Base-by-base conservation (phyloP, 305 asterid species). In the Nicotiana rustica region DNA sequence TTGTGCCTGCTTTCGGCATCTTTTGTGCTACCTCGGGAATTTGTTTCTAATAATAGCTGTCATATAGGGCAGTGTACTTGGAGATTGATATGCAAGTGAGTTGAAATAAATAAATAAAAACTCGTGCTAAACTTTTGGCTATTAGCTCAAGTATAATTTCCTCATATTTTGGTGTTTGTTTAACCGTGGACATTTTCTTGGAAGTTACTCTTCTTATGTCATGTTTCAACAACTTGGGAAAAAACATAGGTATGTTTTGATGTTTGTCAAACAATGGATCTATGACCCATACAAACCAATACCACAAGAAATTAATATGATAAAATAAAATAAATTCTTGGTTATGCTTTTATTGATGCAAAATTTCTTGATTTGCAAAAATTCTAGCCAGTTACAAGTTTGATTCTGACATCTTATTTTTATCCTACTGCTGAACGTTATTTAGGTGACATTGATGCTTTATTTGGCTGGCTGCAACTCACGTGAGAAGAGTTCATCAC, bases 401-500 rank as follows among this genome's bases (percentile, higher is more conserved):
- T 85, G 64, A 71, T 41, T 77, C 82, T 35, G 68, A 13, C 52
- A 17, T 79, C 36, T 14, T 59, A 67, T 18, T 65, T 67, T 55
- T 19, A 44, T 44, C 78, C n/a, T 82, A 80, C 47, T 75, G 17
- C 19, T 92, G 85, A 47, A 15, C 0, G 5, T 25, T 49, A 52
- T 52, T 79, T 88, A 96, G 99, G 97, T 91, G 84, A 92, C 95
- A 10, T 86, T 90, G 85, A 36, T 88, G 82, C 97, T 96, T 79
- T 90, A 93, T 85, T 82, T 95, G 70, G 85, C 89, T 89, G 97
- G 98, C 84, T 79, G 87, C 86, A 88, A 86, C 84, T 96, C 98
- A 68, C 86, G 78, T 49, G 88, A 87, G 56, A 85, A 83, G 82
- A 92, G 92, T 90, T 93, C 98, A 82, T 96, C 99, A 38, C 85